phyloP scores from a whole-genome alignment of 345 rosid genomes.

The Raphanus sativus region DNA sequence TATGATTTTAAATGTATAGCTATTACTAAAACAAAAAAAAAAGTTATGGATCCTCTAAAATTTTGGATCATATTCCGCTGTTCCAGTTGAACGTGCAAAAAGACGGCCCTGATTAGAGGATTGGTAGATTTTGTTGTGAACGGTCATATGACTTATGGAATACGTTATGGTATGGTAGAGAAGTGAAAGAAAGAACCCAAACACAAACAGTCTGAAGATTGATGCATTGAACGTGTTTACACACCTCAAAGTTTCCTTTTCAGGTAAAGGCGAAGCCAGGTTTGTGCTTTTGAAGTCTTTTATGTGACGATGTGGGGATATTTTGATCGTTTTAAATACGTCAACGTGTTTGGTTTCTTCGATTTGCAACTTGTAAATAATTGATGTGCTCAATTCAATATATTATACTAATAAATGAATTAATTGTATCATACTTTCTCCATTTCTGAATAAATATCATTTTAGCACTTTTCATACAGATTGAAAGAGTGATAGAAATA shows the following conservation, averaged over 20 bases:
- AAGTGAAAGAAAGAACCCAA: conserved; percentile 18
- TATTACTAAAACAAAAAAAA: too few species aligned
- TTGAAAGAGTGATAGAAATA: too few species aligned
- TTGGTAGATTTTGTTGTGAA: conserved; percentile 23
- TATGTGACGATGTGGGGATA: conserved; percentile 28
- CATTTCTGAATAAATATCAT: too few species aligned
- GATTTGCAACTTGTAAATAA: neutral
- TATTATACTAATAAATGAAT: neutral
- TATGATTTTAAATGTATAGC: too few species aligned
- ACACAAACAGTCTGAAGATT: conserved; percentile 21
- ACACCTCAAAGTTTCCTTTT: conserved; percentile 7
- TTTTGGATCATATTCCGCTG: too few species aligned
- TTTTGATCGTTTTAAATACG: neutral
- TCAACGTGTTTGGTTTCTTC: conserved; percentile 26
- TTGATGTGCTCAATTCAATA: conserved; percentile 12
- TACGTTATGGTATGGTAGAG: conserved; percentile 26
- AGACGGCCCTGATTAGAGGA: too few species aligned
- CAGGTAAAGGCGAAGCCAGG: conserved; percentile 31
- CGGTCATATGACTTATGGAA: conserved; percentile 18
- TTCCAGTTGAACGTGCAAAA: too few species aligned
- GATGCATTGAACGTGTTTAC: conserved; percentile 33
- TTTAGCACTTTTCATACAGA: too few species aligned
- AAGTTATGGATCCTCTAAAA: too few species aligned
- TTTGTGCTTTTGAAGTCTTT: conserved; percentile 17
- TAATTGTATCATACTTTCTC: too few species aligned